Evolutionary conservation across 805 yeast genomes (phyloP), one percentile per base, ranked within the genome.

Genomic region (Ogataea populi-albae): DNA sequence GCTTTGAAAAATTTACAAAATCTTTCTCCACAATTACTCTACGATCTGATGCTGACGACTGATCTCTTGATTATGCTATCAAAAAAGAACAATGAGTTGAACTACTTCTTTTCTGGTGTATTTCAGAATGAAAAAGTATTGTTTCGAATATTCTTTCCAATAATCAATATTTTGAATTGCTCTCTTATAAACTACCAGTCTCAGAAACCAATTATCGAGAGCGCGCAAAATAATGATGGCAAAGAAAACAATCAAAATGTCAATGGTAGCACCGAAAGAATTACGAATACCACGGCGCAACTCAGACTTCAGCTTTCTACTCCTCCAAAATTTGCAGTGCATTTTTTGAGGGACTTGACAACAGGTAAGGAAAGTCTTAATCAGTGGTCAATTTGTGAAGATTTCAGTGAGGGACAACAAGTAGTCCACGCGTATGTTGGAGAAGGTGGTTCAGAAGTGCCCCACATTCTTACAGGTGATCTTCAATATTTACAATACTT

Each of bases 321-420:
- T 38, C 74, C 85, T 26, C 94, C 94, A 4, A 79, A 78, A 50
- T 85, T 85, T 60, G 86, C 89, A 1, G 93, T 85, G 1, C 81
- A 79, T 50, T 84, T 83, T 55, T 64, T 78, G 38, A 71, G 75
- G 47, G 75, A 76, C 12, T 69, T 69, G 34, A 55, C 53, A 5
- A 54, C 65, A 6, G 64, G 64, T 2, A 69, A 69, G 43, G 66
- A 71, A 25, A 66, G 71, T 44, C 57, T 69, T 17, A 80, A 80
- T 54, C 84, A 78, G 49, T 81, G 89, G 89, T 79, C 85, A 1
- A 79, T 82, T 17, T 83, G 91, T 59, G 91, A 82, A 39, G 94
- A 85, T 59, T 85, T 85, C 47, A 79, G 86, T 40, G 93, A 84
- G 50, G 89, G 86, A 10, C 87, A 81, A 50, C 91, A 84, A 54